phyloP scores from a whole-genome alignment of 768 basidiomycete genomes.

The Podaxis carcinomalis region DNA sequence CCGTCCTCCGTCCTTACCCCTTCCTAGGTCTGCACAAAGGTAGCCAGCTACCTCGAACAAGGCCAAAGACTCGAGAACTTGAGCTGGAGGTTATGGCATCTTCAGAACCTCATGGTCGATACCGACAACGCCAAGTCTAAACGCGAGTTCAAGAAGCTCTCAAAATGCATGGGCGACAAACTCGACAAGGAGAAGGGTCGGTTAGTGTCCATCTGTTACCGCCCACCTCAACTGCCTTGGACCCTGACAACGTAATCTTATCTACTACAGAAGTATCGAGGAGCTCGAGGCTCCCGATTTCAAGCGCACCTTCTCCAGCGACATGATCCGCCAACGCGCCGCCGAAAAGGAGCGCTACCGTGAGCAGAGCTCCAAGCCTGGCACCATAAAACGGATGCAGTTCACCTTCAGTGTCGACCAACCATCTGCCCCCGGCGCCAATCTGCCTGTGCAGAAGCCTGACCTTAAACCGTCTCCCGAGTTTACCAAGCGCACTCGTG shows the following conservation, averaged over 20 bases:
- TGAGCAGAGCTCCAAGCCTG: constrained; percentile 62
- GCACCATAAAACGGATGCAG: constrained; percentile 84
- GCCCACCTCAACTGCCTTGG: constrained; percentile 22
- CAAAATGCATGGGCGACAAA: constrained; percentile 87
- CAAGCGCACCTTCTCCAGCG: constrained; percentile 72
- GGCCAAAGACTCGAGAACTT: constrained; percentile 89
- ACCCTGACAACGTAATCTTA: constrained; percentile 25
- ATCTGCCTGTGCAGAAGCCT: constrained; percentile 54
- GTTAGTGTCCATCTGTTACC: constrained; percentile 39
- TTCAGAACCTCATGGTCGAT: constrained; percentile 89
- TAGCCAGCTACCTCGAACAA: constrained; percentile 86
- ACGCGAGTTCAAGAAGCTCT: constrained; percentile 87
- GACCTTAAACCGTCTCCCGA: constrained; percentile 63
- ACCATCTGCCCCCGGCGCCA: constrained; percentile 42
- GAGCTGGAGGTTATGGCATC: constrained; percentile 90
- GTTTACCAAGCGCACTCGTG: constrained; percentile 47
- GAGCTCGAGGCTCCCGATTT: constrained; percentile 83
- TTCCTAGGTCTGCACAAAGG: constrained; percentile 80
- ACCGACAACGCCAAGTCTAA: constrained; percentile 85
- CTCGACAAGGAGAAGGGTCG: constrained; percentile 90
- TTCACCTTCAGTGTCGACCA: constrained; percentile 86
- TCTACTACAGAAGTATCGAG: constrained; percentile 63
- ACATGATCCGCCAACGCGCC: constrained; percentile 77
- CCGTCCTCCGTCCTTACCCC: constrained; percentile 21
- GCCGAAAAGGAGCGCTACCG: constrained; percentile 79